Percentiles rank a stretch among this genome's conserved stretches.
Evolutionary conservation across 768 basidiomycete species (phyloP).

Genomic region (Roridomyces roridus): DNA sequence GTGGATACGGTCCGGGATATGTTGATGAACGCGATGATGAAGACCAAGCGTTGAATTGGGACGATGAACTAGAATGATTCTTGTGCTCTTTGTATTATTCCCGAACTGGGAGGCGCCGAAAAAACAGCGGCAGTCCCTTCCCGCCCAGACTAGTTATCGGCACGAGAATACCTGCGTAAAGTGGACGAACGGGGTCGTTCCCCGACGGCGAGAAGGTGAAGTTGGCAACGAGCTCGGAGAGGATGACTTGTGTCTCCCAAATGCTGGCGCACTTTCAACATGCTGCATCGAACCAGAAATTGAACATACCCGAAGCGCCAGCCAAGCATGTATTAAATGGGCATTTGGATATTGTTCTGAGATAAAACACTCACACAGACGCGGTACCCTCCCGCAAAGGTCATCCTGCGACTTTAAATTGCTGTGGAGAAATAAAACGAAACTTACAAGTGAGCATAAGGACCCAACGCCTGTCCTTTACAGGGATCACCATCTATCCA

Average conservation of each 20-base stretch:
- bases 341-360: background rate
- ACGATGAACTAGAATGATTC: too few relatives aligned
- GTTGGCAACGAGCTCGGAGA: background rate
- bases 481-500: background rate
- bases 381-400: constrained; percentile 1
- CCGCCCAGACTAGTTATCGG: too few relatives aligned
- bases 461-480: constrained; percentile 3
- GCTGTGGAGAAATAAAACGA: background rate
- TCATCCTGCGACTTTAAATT: background rate
- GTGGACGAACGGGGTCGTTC: too few relatives aligned
- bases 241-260: background rate
- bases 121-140: too few relatives aligned
- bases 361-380: background rate
- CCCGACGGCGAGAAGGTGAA: constrained; percentile 17
- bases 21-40: constrained; percentile 3
- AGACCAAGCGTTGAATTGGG: too few relatives aligned
- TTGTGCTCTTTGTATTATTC: too few relatives aligned
- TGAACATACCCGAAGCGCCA: background rate
- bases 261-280: too few relatives aligned
- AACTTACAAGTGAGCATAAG: constrained; percentile 17
- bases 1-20: background rate
- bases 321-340: background rate
- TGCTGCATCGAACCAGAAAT: background rate
- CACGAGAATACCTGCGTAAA: too few relatives aligned
- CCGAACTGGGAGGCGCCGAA: too few relatives aligned